Percentiles rank a stretch among this genome's conserved stretches.
Conservation (phyloP, 2,329 filamentous ascomycete species). For the Colletotrichum siamense region DNA sequence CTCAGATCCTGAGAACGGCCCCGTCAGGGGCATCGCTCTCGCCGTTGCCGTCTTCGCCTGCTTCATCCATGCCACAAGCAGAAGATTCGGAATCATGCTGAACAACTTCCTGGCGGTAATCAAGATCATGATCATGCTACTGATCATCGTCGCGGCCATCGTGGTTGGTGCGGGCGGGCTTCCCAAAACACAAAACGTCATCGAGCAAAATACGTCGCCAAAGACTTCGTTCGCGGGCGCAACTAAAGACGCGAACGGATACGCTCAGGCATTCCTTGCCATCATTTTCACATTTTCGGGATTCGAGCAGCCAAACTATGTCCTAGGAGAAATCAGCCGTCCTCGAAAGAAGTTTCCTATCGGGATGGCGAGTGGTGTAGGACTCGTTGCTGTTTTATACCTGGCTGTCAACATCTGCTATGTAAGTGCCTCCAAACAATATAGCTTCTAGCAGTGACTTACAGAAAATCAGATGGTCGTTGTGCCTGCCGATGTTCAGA, state of each 20-base stretch:
- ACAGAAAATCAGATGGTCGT: constrained; percentile 46
- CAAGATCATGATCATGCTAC: constrained; percentile 53
- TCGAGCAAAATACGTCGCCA: constrained; percentile 30
- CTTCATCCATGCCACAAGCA: constrained; percentile 54
- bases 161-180: constrained; percentile 34
- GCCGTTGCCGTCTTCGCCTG: constrained; percentile 47
- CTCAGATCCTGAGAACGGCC: constrained; percentile 31
- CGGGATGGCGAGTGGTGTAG: constrained; percentile 33
- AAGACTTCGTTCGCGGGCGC: constrained; percentile 28
- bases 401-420: constrained; percentile 43
- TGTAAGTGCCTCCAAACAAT: constrained; percentile 23
- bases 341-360: constrained; percentile 38
- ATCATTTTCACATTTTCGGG: constrained; percentile 45
- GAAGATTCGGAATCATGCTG: constrained; percentile 53
- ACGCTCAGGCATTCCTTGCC: constrained; percentile 45
- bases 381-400: constrained; percentile 36
- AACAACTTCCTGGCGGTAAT: constrained; percentile 56
- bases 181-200: constrained; percentile 26
- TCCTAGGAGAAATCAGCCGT: constrained; percentile 35
- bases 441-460: constrained; percentile 17
- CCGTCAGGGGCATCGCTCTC: constrained; percentile 53
- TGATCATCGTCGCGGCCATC: constrained; percentile 42
- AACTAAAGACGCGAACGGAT: constrained; percentile 32
- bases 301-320: constrained; percentile 44
- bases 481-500: constrained; percentile 30